Conservation (phyloP, 1,284 basidiomycete species). For the Trichosporon sp. region DNA sequence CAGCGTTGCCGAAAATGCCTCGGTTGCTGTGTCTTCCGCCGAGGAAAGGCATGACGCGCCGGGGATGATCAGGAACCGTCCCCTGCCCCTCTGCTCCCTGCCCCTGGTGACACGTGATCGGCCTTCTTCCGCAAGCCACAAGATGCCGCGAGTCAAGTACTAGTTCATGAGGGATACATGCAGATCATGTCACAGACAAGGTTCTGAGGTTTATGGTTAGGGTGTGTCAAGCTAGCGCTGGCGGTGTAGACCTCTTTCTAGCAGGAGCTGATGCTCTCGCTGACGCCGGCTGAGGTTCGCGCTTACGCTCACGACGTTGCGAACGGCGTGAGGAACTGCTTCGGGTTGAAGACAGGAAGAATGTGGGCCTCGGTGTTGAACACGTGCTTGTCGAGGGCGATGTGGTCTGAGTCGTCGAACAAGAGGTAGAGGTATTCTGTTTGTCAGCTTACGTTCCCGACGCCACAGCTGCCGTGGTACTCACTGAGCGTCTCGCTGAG, state of each 20-base stretch:
- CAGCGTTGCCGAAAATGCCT: background rate
- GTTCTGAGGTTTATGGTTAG: background rate
- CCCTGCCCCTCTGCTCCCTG: background rate
- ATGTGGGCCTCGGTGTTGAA: slow-evolving; percentile 80
- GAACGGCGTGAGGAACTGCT: slow-evolving; percentile 43
- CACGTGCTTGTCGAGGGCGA: slow-evolving; percentile 78
- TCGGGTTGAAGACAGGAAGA: slow-evolving; percentile 55
- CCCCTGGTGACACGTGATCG: background rate
- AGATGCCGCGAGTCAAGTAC: too few relatives aligned
- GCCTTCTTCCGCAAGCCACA: too few relatives aligned
- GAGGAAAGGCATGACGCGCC: background rate
- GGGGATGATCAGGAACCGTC: background rate
- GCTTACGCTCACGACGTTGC: slow-evolving; percentile 36
- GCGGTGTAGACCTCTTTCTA: too few relatives aligned
- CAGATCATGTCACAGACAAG: background rate
- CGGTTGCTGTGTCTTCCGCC: too few relatives aligned
- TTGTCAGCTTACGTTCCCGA: background rate
- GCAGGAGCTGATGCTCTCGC: too few relatives aligned
- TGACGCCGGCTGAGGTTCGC: too few relatives aligned
- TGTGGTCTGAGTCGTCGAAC: slow-evolving; percentile 72
- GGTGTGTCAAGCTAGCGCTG: too few relatives aligned
- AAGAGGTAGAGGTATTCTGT: slow-evolving; percentile 83
- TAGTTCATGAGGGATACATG: background rate
- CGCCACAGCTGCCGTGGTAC: slow-evolving; percentile 27
- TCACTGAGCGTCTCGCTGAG: slow-evolving; percentile 84